A percentile compares a stretch with the other conserved stretches of the same genome.
Evolutionary conservation across 257 asterid species (phyloP).

Genomic region (Solanum arcanum): DNA sequence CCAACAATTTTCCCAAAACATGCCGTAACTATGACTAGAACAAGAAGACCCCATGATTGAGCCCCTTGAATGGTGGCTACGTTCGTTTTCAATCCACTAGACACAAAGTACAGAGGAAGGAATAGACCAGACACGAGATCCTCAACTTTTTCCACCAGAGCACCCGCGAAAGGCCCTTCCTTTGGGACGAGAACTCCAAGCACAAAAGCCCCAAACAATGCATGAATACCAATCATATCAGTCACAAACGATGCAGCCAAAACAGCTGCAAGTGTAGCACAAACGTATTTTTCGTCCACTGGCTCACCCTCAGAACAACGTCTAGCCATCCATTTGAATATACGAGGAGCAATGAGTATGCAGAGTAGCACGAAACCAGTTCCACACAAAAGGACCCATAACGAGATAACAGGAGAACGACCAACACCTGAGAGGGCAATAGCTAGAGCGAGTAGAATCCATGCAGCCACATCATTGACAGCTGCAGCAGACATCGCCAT

Average conservation of each 20-base stretch:
- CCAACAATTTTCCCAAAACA: constrained; percentile 74
- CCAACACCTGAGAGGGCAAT: constrained; percentile 56
- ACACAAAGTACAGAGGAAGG: constrained; percentile 72
- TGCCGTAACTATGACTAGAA: constrained; percentile 50
- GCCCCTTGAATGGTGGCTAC: constrained; percentile 65
- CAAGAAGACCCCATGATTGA: constrained; percentile 80
- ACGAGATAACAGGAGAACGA: constrained; percentile 36
- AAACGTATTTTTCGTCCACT: constrained; percentile 52
- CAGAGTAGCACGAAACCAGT: constrained; percentile 33
- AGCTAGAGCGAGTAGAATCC: constrained; percentile 73
- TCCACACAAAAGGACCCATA: constrained; percentile 66
- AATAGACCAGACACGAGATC: constrained; percentile 76
- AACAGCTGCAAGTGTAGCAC: constrained; percentile 51
- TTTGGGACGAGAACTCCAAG: constrained; percentile 71
- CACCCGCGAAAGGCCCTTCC: constrained; percentile 72
- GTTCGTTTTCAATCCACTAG: constrained; percentile 73
- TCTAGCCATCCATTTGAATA: constrained; percentile 56
- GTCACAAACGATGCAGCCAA: constrained; percentile 63
- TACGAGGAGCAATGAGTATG: constrained; percentile 25
- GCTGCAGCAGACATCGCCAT: constrained; percentile 91
- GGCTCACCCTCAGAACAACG: constrained; percentile 64
- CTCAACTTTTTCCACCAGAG: constrained; percentile 73
- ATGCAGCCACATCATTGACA: constrained; percentile 72
- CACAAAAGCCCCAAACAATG: constrained; percentile 78
- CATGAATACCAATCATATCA: constrained; percentile 71